phyloP scores from a whole-genome alignment of 208 protist genomes.

The Crithidia thermophila region DNA sequence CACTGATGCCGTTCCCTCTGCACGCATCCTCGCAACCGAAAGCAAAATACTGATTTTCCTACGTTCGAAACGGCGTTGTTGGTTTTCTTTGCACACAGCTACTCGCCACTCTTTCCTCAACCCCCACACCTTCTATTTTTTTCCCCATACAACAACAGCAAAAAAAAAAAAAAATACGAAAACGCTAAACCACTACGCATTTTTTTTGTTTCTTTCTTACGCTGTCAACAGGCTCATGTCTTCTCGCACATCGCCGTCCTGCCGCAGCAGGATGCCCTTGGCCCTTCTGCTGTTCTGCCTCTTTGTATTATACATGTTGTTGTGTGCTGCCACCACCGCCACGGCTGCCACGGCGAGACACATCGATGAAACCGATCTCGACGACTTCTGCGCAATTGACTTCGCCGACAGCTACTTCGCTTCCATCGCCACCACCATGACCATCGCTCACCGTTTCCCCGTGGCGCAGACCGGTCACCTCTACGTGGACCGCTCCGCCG shows the following conservation, averaged over 20 bases:
- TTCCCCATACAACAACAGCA: too few relatives aligned
- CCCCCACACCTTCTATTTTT: background rate
- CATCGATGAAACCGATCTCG: background rate
- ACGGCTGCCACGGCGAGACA: background rate
- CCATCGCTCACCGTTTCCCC: slow-evolving; percentile 7
- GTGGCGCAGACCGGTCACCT: slow-evolving; percentile 39
- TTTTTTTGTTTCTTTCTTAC: background rate
- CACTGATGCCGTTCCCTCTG: too few relatives aligned
- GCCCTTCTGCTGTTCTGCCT: background rate
- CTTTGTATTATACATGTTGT: too few relatives aligned
- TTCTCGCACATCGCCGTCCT: background rate
- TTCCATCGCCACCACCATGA: slow-evolving; percentile 37
- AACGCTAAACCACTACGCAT: too few relatives aligned
- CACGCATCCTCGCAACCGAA: too few relatives aligned
- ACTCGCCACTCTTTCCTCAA: background rate
- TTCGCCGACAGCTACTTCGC: slow-evolving; percentile 42
- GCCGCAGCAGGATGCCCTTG: background rate
- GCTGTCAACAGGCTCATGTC: background rate
- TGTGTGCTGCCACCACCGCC: background rate
- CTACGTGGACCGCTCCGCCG: slow-evolving; percentile 30
- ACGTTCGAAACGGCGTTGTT: too few relatives aligned
- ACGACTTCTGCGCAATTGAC: slow-evolving; percentile 18
- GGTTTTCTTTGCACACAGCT: background rate
- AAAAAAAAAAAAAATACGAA: too few relatives aligned
- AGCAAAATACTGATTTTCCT: too few relatives aligned